phyloP scores from a whole-genome alignment of 257 asterid species.

The Forsythia suspensa region DNA sequence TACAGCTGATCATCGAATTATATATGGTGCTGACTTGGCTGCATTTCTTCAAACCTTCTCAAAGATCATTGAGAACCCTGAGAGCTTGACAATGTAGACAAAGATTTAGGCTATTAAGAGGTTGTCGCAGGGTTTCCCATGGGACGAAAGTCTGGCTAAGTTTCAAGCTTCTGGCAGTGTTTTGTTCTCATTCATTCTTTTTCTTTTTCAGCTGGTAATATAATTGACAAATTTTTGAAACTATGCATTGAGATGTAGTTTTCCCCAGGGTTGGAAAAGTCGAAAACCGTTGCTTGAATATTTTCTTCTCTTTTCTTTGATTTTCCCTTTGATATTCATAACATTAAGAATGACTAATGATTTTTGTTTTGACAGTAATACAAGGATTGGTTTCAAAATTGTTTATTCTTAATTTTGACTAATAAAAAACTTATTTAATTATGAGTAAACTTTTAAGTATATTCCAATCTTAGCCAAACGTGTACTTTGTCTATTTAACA shows the following conservation, averaged over 20 bases:
- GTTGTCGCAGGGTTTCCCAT: constrained; percentile 10
- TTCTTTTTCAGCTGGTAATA: background rate
- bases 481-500: background rate
- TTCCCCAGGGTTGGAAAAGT: background rate
- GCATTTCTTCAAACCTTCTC: constrained; percentile 76
- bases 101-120: constrained; percentile 9
- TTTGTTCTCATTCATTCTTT: constrained; percentile 22
- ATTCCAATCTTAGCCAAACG: too few relatives aligned
- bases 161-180: constrained; percentile 11
- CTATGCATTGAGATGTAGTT: background rate
- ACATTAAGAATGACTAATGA: background rate
- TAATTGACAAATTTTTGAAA: background rate
- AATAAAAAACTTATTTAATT: background rate
- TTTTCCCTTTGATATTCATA: background rate
- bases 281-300: background rate
- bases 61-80: constrained; percentile 71
- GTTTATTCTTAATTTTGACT: background rate
- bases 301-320: background rate
- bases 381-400: background rate
- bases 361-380: background rate
- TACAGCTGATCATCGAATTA: constrained; percentile 81
- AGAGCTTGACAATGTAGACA: constrained; percentile 74
- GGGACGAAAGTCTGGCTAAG: constrained; percentile 10
- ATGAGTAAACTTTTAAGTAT: too few relatives aligned
- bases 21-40: constrained; percentile 88